Percentiles rank a stretch among this genome's conserved stretches.
Conservation (phyloP, 2,329 filamentous ascomycete species). For the Diaporthe eres region DNA sequence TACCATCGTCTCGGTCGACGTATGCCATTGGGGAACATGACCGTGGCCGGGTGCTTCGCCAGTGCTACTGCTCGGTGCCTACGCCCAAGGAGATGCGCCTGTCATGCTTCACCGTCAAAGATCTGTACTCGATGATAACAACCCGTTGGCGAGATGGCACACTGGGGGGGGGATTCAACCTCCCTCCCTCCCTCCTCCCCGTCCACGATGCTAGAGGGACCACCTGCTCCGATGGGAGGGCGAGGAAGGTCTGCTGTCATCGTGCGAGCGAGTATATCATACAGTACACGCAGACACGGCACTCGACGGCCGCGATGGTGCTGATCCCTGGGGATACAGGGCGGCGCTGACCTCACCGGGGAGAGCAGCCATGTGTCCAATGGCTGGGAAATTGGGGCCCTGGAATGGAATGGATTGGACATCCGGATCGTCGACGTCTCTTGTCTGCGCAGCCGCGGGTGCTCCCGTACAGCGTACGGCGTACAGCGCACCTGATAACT, state of each 20-base stretch:
- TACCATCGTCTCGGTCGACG: constrained; percentile 22
- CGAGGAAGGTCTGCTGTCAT: constrained; percentile 20
- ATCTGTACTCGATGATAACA: constrained; percentile 36
- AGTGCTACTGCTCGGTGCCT: constrained; percentile 40
- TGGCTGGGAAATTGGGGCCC: constrained; percentile 32
- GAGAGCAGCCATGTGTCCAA: constrained; percentile 33
- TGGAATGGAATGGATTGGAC: constrained; percentile 39
- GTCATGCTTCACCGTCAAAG: constrained; percentile 39
- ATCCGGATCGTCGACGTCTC: constrained; percentile 38
- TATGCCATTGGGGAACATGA: constrained; percentile 32
- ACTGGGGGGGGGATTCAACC: background rate
- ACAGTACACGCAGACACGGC: constrained; percentile 26
- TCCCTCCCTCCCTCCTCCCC: background rate
- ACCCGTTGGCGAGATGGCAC: constrained; percentile 26
- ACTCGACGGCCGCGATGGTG: constrained; percentile 30
- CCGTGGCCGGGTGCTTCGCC: constrained; percentile 34
- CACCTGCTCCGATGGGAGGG: background rate
- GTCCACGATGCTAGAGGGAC: background rate
- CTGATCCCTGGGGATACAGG: constrained; percentile 36
- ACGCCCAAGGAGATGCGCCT: constrained; percentile 39
- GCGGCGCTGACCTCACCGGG: constrained; percentile 38
- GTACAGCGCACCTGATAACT: constrained; percentile 27
- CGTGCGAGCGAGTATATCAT: constrained; percentile 20
- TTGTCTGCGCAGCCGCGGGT: constrained; percentile 32
- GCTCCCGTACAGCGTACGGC: constrained; percentile 27